Conservation (phyloP, 179 eudicot genomes). For the Camellia oleifera region DNA sequence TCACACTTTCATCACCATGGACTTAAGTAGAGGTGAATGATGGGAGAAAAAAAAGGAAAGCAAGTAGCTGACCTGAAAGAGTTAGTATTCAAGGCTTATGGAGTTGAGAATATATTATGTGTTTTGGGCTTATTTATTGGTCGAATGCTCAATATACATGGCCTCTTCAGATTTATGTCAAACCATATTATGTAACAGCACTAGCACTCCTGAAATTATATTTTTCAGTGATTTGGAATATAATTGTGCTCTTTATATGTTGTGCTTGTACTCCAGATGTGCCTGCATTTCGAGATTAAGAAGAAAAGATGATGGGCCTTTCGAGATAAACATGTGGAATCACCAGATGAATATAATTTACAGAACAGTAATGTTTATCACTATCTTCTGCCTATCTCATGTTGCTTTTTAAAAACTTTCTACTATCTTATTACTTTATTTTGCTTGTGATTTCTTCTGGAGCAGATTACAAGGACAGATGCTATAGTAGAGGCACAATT, state of each 20-base stretch:
- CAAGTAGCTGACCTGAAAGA: neutral
- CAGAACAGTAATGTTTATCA: neutral
- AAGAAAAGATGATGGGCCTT: constrained; percentile 11
- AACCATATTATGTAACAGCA: neutral
- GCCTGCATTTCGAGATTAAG: constrained; percentile 13
- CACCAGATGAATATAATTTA: constrained; percentile 18
- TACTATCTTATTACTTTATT: neutral
- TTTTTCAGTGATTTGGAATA: neutral
- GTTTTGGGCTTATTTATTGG: neutral
- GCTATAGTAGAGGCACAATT: neutral
- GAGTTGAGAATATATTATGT: neutral
- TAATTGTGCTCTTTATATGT: neutral
- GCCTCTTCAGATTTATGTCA: neutral
- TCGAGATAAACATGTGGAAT: constrained; percentile 9
- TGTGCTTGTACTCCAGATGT: constrained; percentile 12
- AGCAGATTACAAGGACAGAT: neutral
- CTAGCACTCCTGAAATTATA: neutral
- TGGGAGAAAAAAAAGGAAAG: neutral
- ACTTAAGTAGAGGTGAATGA: constrained; percentile 9
- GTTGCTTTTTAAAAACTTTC: neutral
- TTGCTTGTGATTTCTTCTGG: neutral
- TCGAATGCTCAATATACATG: neutral
- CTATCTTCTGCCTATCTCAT: neutral
- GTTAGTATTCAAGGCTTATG: neutral
- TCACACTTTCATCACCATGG: neutral